Evolutionary conservation across 805 yeast species (phyloP).

Genomic region (Yamadazyma nakazawae): DNA sequence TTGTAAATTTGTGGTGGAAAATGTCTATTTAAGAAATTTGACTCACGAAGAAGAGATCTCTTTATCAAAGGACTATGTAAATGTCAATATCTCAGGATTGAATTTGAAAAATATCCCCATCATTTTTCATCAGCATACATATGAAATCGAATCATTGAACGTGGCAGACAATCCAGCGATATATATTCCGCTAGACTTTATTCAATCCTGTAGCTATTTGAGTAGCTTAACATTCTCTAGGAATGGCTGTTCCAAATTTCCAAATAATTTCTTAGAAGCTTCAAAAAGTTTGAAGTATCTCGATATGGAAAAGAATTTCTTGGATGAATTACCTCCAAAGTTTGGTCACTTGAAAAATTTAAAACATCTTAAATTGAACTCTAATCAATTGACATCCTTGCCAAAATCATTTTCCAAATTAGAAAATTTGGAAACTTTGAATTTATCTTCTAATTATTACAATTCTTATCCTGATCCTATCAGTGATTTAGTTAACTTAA

Average conservation of each 20-base stretch:
- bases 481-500: slow-evolving; percentile 53
- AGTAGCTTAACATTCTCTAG: slow-evolving; percentile 63
- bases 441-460: slow-evolving; percentile 76
- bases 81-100: slow-evolving; percentile 69
- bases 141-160: slow-evolving; percentile 76
- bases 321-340: slow-evolving; percentile 57
- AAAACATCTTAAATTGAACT: slow-evolving; percentile 62
- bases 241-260: slow-evolving; percentile 73
- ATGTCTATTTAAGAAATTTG: slow-evolving; percentile 56
- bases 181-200: slow-evolving; percentile 77
- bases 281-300: slow-evolving; percentile 55
- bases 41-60: slow-evolving; percentile 69
- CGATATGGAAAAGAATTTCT: slow-evolving; percentile 75
- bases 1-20: slow-evolving; percentile 74
- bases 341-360: slow-evolving; percentile 53
- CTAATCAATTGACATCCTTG: slow-evolving; percentile 64
- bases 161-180: slow-evolving; percentile 86
- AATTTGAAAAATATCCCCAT: slow-evolving; percentile 84
- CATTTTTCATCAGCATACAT: slow-evolving; percentile 72
- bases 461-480: slow-evolving; percentile 62
- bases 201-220: slow-evolving; percentile 76
- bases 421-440: slow-evolving; percentile 53
- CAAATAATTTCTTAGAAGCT: slow-evolving; percentile 68
- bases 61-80: slow-evolving; percentile 61
- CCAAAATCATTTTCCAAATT: slow-evolving; percentile 62